A percentile compares a stretch with the other conserved stretches of the same genome.
Evolutionary conservation across 2,329 filamentous ascomycete species (phyloP).

Genomic region (Aspergillus tanneri): DNA sequence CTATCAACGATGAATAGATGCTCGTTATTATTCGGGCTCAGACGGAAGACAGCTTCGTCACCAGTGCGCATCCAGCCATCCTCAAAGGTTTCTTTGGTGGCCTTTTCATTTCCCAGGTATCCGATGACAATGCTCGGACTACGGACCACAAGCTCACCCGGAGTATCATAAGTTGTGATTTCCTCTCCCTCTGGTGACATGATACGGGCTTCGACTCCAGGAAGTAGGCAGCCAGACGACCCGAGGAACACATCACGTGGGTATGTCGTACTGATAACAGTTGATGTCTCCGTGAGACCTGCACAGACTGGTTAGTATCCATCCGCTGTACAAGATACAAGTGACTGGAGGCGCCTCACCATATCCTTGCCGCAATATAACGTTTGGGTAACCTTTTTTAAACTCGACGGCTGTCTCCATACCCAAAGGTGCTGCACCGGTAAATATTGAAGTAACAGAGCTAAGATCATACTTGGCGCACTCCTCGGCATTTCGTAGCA

Average conservation of each 20-base stretch:
- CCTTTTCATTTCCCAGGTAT: slow-evolving; percentile 82
- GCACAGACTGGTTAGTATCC: slow-evolving; percentile 6
- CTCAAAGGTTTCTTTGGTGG: slow-evolving; percentile 76
- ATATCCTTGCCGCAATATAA: slow-evolving; percentile 70
- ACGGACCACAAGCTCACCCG: slow-evolving; percentile 78
- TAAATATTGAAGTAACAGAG: slow-evolving; percentile 64
- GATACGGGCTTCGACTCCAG: slow-evolving; percentile 64
- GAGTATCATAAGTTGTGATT: slow-evolving; percentile 67
- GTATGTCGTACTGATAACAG: slow-evolving; percentile 62
- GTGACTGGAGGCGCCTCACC: slow-evolving; percentile 44
- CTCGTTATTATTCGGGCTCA: slow-evolving; percentile 66
- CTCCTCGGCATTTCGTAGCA: slow-evolving; percentile 64
- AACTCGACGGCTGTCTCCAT: slow-evolving; percentile 69
- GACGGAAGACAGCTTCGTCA: slow-evolving; percentile 73
- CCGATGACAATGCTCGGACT: slow-evolving; percentile 75
- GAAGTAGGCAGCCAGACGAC: slow-evolving; percentile 69
- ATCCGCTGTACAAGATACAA: background rate
- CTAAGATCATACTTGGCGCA: slow-evolving; percentile 69
- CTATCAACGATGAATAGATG: slow-evolving; percentile 85
- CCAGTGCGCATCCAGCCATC: slow-evolving; percentile 83
- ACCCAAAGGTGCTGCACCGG: slow-evolving; percentile 75
- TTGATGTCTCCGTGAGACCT: slow-evolving; percentile 75
- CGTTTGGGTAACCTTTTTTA: slow-evolving; percentile 60
- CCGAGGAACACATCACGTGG: slow-evolving; percentile 66
- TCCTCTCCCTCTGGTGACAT: slow-evolving; percentile 68